Evolutionary conservation across 306 rosid genomes (phyloP).

Genomic region (Ochetophila trinervis): DNA sequence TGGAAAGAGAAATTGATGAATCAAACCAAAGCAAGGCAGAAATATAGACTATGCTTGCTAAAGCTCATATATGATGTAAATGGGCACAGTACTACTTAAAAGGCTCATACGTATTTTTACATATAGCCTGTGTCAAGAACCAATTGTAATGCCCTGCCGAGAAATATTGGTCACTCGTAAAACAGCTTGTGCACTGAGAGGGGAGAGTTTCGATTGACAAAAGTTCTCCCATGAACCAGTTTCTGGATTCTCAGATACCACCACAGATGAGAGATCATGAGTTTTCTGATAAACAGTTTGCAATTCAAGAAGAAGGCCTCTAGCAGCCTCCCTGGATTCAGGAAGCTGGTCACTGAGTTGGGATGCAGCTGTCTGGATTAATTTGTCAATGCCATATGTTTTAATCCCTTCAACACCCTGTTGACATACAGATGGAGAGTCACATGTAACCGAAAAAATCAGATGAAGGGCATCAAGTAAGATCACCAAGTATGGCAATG

Average conservation of each 20-base stretch:
- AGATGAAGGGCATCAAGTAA: conserved; percentile 10
- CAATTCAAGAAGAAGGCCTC: conserved; percentile 73
- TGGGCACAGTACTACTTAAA: conserved; percentile 14
- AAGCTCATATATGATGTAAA: conserved; percentile 30
- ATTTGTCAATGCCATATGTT: conserved; percentile 79
- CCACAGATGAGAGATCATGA: conserved; percentile 32
- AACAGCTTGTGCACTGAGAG: conserved; percentile 94
- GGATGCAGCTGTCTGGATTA: conserved; percentile 86
- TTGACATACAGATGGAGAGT: conserved; percentile 16
- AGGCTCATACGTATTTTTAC: conserved; percentile 18
- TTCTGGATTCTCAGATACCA: conserved; percentile 43
- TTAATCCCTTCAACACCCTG: conserved; percentile 93
- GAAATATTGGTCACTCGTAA: conserved; percentile 75
- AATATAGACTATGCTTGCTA: conserved; percentile 37
- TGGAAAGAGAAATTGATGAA: conserved; percentile 19
- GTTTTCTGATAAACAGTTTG: conserved; percentile 70
- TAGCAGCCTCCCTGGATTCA: conserved; percentile 97
- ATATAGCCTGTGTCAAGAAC: conserved; percentile 48
- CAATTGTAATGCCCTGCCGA: conserved; percentile 63
- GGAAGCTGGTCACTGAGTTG: conserved; percentile 97
- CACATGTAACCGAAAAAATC: conserved; percentile 15
- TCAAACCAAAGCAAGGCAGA: conserved; percentile 45
- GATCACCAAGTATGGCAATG: too few relatives aligned
- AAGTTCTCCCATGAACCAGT: conserved; percentile 80
- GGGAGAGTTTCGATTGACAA: conserved; percentile 83